Percentiles rank a stretch among this genome's conserved stretches.
These are phyloP conservation scores for Gossypium rotundifolium DNA, from an alignment of 345 rosid genomes.

Conservation along the genomic window DNA sequence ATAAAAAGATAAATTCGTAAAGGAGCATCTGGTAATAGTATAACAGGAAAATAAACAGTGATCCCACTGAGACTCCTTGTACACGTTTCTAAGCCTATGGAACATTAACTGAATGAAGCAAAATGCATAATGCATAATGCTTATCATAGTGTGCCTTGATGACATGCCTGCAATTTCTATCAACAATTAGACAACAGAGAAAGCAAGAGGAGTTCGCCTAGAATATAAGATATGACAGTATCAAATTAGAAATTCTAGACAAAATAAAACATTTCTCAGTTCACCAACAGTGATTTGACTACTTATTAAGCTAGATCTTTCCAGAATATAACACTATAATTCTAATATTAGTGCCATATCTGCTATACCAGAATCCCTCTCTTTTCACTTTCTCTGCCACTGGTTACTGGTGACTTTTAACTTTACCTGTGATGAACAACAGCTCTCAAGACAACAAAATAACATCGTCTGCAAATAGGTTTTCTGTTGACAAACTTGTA, in stretches of 20 bases:
- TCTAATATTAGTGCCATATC: not conserved
- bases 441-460: not conserved
- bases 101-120: not conserved
- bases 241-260: not conserved
- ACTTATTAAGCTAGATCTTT: not conserved
- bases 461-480: not conserved
- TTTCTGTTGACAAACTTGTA: not conserved
- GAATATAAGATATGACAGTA: not conserved
- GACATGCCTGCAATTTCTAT: not conserved
- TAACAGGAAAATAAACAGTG: not conserved
- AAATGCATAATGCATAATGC: not conserved
- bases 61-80: not conserved
- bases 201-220: no score
- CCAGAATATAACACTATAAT: not conserved
- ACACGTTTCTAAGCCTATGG: not conserved
- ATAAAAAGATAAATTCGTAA: no score
- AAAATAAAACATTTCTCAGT: not conserved
- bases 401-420: not conserved
- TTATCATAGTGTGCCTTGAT: not conserved
- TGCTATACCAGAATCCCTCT: not conserved
- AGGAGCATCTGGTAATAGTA: not conserved
- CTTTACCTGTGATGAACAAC: not conserved
- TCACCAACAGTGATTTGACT: not conserved
- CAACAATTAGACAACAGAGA: not conserved
- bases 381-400: conserved; percentile 2